Percentiles rank a stretch among this genome's conserved stretches.
These are phyloP conservation scores for Diospyros lotus DNA, from an alignment of 148 eudicot genomes.

Conservation along the genomic window DNA sequence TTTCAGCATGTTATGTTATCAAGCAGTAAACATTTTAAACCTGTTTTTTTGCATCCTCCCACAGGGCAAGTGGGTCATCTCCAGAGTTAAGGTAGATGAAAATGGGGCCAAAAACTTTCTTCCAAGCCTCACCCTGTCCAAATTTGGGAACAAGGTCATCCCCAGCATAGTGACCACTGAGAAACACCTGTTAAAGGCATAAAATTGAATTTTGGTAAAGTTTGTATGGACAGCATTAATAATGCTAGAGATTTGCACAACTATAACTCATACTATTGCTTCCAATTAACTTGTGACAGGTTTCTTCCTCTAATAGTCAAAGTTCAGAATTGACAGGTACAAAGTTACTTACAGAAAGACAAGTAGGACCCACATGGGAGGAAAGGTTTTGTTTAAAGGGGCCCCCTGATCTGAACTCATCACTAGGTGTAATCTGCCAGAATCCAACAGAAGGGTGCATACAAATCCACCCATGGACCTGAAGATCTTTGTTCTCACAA, in stretches of 20 bases:
- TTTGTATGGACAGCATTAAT: neutral
- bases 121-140: conserved; percentile 73
- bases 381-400: conserved; percentile 71
- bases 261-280: too few relatives aligned
- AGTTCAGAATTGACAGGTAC: too few relatives aligned
- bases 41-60: conserved; percentile 87
- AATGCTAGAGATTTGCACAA: neutral
- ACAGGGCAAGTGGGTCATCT: conserved; percentile 48
- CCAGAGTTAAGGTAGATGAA: conserved; percentile 72
- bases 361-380: conserved; percentile 72
- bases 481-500: conserved; percentile 53
- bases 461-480: conserved; percentile 77
- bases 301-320: too few relatives aligned
- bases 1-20: too few relatives aligned
- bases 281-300: too few relatives aligned
- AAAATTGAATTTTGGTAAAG: neutral
- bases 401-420: conserved; percentile 75
- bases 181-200: conserved; percentile 34
- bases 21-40: conserved; percentile 18
- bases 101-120: conserved; percentile 87
- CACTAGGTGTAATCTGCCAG: conserved; percentile 67
- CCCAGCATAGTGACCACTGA: conserved; percentile 76
- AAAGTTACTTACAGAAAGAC: conserved; percentile 46
- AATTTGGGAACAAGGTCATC: conserved; percentile 55
- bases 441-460: conserved; percentile 53